These are phyloP conservation scores for Colletotrichum chlorophyti DNA, from an alignment of 2,329 filamentous ascomycete genomes.

Conservation along the genomic window DNA sequence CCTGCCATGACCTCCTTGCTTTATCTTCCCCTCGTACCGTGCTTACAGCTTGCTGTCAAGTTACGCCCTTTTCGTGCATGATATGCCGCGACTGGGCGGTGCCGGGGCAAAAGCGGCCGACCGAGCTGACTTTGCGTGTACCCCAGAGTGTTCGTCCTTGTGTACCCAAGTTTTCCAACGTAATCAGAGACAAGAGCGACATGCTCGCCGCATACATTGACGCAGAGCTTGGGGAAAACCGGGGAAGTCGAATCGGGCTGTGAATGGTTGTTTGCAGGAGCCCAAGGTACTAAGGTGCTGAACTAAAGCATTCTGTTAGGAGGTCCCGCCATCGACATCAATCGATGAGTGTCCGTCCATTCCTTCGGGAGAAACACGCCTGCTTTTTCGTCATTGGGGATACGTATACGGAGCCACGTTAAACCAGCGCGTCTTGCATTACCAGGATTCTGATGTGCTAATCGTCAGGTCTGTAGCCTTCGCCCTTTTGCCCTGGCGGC, in stretches of 20 bases:
- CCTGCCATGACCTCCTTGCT: slow-evolving; percentile 5
- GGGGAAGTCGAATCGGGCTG: slow-evolving; percentile 7
- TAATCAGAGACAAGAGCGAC: slow-evolving; percentile 6
- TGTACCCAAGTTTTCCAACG: background rate
- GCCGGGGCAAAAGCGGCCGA: background rate
- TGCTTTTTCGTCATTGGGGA: background rate
- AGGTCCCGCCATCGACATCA: slow-evolving; percentile 3
- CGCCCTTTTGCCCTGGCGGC: background rate
- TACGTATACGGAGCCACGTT: background rate
- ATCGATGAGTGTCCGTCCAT: background rate
- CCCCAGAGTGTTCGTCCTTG: slow-evolving; percentile 25
- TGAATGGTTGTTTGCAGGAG: slow-evolving; percentile 10
- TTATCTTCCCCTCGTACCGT: background rate
- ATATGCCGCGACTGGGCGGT: slow-evolving; percentile 11
- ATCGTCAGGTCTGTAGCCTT: background rate
- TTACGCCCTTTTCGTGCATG: slow-evolving; percentile 16
- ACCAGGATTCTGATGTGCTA: background rate
- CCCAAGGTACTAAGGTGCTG: background rate
- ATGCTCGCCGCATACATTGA: slow-evolving; percentile 11
- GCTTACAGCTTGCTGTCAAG: background rate
- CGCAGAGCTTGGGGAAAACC: slow-evolving; percentile 9
- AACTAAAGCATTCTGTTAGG: background rate
- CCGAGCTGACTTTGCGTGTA: slow-evolving; percentile 19
- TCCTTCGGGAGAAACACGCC: background rate
- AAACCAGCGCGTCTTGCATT: background rate